Percentiles rank a stretch among this genome's conserved stretches.
Evolutionary conservation across 768 basidiomycete species (phyloP).

Genomic region (Amanita rubescens): DNA sequence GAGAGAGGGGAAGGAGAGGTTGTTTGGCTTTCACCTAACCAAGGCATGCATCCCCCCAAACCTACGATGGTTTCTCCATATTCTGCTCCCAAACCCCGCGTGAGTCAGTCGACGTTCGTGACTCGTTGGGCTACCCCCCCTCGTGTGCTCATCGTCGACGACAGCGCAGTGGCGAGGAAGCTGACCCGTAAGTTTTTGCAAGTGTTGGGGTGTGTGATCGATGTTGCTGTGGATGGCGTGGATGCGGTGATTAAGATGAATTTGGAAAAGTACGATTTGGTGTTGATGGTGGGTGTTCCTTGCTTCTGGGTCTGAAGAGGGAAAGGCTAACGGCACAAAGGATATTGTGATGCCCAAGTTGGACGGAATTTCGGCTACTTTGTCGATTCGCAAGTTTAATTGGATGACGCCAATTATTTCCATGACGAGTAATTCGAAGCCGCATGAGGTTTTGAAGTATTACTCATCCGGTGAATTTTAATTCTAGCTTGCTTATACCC

Average conservation of each 20-base stretch:
- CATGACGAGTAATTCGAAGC: constrained; percentile 94
- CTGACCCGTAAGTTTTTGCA: constrained; percentile 90
- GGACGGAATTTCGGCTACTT: constrained; percentile 87
- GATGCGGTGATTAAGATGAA: constrained; percentile 96
- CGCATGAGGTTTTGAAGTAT: constrained; percentile 89
- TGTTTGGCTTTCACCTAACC: constrained; percentile 29
- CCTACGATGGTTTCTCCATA: constrained; percentile 14
- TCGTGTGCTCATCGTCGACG: constrained; percentile 87
- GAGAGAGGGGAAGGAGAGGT: constrained; percentile 26
- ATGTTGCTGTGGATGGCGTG: constrained; percentile 90
- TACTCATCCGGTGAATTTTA: constrained; percentile 56
- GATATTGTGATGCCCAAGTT: constrained; percentile 94
- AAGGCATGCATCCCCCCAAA: constrained; percentile 14
- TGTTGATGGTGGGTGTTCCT: constrained; percentile 97
- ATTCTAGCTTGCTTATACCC: not conserved
- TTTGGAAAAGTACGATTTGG: constrained; percentile 90
- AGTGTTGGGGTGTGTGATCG: constrained; percentile 91
- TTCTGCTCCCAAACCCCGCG: constrained; percentile 44
- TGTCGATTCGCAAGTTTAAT: constrained; percentile 91
- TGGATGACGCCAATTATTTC: constrained; percentile 95
- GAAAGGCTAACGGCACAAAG: too few species aligned
- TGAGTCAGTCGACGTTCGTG: constrained; percentile 72
- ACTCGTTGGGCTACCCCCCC: constrained; percentile 92
- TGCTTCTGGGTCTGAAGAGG: too few species aligned
- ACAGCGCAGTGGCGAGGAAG: constrained; percentile 86